Conservation (phyloP, 768 basidiomycete genomes). For the Crucibulum laeve region DNA sequence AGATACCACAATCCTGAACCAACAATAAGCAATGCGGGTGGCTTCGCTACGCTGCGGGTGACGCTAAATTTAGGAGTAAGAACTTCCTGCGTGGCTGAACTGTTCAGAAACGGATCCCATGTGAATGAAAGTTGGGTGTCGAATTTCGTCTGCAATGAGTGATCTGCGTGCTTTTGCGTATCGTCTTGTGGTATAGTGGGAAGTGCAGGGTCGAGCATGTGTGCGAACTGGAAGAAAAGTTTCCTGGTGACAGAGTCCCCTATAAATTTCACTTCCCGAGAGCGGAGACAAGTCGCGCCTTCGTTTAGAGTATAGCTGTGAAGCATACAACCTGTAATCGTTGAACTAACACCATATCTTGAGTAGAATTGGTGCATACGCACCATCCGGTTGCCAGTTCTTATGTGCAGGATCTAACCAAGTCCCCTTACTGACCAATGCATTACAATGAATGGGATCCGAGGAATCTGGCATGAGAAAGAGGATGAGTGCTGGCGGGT, state of each 20-base stretch:
- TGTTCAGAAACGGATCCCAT: slow-evolving; percentile 91
- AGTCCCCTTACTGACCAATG: slow-evolving; percentile 65
- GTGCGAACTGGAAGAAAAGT: slow-evolving; percentile 72
- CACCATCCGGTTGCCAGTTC: slow-evolving; percentile 90
- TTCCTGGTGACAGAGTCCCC: slow-evolving; percentile 83
- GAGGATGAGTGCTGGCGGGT: not conserved
- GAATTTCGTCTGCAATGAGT: slow-evolving; percentile 40
- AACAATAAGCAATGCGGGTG: slow-evolving; percentile 68
- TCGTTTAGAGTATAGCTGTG: slow-evolving; percentile 57
- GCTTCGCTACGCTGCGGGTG: slow-evolving; percentile 1
- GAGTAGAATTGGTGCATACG: slow-evolving; percentile 10
- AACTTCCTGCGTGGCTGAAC: slow-evolving; percentile 45
- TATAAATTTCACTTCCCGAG: slow-evolving; percentile 64
- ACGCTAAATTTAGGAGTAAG: slow-evolving; percentile 18
- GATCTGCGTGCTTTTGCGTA: slow-evolving; percentile 67
- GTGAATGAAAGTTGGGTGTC: slow-evolving; percentile 53
- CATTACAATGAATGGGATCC: slow-evolving; percentile 71
- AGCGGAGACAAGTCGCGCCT: slow-evolving; percentile 48
- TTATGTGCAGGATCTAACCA: slow-evolving; percentile 68
- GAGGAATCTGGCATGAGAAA: slow-evolving; percentile 46
- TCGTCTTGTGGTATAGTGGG: slow-evolving; percentile 49
- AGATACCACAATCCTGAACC: slow-evolving; percentile 92
- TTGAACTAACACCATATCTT: not conserved
- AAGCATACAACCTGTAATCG: slow-evolving; percentile 72
- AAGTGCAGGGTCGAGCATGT: slow-evolving; percentile 52